Evolutionary conservation across 2,329 filamentous ascomycete genomes (phyloP).

Genomic region (Hypoxylon sp.): DNA sequence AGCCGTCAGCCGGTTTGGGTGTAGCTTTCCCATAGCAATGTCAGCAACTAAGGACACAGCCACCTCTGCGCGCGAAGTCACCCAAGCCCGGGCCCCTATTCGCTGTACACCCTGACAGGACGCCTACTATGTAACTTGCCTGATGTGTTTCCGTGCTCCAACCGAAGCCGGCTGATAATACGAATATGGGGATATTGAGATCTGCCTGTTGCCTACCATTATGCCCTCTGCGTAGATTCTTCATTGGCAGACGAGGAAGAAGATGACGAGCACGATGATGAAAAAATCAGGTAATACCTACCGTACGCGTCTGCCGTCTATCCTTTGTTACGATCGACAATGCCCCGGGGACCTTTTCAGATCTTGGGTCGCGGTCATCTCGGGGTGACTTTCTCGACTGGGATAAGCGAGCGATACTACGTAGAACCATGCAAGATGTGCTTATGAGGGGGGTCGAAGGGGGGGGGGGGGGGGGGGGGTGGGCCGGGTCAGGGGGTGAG

Average conservation of each 20-base stretch:
- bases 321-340: slow-evolving; percentile 17
- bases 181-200: not conserved
- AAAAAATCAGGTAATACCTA: slow-evolving; percentile 7
- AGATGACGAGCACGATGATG: too few relatives aligned
- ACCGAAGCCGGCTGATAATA: slow-evolving; percentile 11
- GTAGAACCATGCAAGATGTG: slow-evolving; percentile 21
- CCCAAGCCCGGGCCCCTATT: not conserved
- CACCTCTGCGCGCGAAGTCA: not conserved
- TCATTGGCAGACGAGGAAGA: too few relatives aligned
- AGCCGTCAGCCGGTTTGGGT: slow-evolving; percentile 8
- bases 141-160: not conserved
- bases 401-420: slow-evolving; percentile 26
- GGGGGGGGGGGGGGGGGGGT: not conserved
- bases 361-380: slow-evolving; percentile 29
- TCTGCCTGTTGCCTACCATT: not conserved
- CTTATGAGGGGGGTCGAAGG: slow-evolving; percentile 22
- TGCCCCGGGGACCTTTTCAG: slow-evolving; percentile 18
- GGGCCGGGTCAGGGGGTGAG: slow-evolving; percentile 1
- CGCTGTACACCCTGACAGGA: slow-evolving; percentile 1
- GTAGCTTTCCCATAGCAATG: slow-evolving; percentile 8
- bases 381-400: slow-evolving; percentile 24
- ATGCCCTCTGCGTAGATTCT: too few relatives aligned
- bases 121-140: slow-evolving; percentile 4
- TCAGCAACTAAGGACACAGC: slow-evolving; percentile 8
- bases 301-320: slow-evolving; percentile 21